Evolutionary conservation across 129 eudicot species (phyloP).

Genomic region (Tanacetum coccineum): DNA sequence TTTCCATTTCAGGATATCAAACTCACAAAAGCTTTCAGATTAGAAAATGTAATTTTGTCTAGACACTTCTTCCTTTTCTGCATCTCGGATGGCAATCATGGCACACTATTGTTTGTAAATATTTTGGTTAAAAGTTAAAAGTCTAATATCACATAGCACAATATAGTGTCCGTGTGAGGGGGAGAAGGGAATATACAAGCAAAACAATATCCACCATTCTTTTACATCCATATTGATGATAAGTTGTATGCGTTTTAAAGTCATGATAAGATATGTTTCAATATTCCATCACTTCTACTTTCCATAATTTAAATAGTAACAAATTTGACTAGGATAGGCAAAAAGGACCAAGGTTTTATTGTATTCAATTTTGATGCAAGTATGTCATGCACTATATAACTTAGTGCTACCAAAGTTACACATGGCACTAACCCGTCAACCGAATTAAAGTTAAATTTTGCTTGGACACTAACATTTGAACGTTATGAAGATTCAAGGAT

Average conservation of each 20-base stretch:
- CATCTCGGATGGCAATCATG: neutral
- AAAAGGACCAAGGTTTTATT: constrained; percentile 12
- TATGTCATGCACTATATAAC: constrained; percentile 28
- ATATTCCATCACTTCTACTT: constrained; percentile 29
- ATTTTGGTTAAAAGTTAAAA: neutral
- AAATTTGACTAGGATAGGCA: constrained; percentile 21
- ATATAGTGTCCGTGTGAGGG: neutral
- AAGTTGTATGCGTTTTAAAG: constrained; percentile 31
- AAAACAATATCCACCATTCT: constrained; percentile 27
- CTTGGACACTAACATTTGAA: neutral
- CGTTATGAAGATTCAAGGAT: too few relatives aligned
- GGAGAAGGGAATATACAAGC: neutral
- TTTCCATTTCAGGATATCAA: neutral
- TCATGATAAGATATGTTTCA: constrained; percentile 35
- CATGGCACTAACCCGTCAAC: constrained; percentile 8
- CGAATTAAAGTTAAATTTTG: neutral
- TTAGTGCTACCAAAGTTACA: constrained; percentile 19
- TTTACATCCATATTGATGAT: constrained; percentile 25
- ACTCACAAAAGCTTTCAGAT: too few relatives aligned
- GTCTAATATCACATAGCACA: neutral
- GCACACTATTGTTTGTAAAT: constrained; percentile 8
- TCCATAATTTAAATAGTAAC: constrained; percentile 25
- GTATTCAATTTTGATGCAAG: constrained; percentile 21
- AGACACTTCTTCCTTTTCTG: too few relatives aligned
- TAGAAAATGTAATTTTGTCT: too few relatives aligned